Evolutionary conservation across 164 flowering plant genomes (phyloP), one percentile per base, ranked within the genome.

Genomic region (Liriodendron chinense): DNA sequence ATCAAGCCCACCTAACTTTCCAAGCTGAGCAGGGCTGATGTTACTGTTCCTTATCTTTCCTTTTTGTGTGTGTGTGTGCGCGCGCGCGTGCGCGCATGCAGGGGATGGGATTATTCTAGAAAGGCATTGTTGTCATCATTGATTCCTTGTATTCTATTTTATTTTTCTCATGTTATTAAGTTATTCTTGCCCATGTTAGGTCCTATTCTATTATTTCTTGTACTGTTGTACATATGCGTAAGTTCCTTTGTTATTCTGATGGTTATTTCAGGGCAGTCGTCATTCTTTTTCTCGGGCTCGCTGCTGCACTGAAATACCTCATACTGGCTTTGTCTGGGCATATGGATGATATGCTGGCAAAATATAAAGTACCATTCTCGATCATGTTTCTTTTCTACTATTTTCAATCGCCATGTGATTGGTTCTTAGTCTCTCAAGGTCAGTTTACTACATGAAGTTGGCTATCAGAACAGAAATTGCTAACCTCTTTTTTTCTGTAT

Each of bases 261-360:
- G 18, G 68, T 34, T 76, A 47, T 76, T 65, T 76, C 83, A 94
- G 98, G 88, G 86, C 81, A 86, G 84, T 65, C 83, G 75, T 3
- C 76, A 79, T 74, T 88, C 93, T 10, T 62, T 82, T 13, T 71
- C 84, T 56, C 91, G 85, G 76, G 94, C 92, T 71, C 90, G 94
- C 77, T n/a, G 90, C 94, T 82, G 94, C 98, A 16, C 82, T 94
- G 50, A 94, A 91, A 80, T 92, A 88, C 75, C 78, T 92, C 67
- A 78, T 94, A 75, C 81, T 94, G 84, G 97, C 94, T 59, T 74
- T 94, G 28, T 91, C 96, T 77, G 98, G 98, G 47, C 87, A 89
- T 74, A 84, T 94, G 93, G 98, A 94, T 85, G 94, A 92, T 78
- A 79, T 91, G 61, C 82, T 94, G 72, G 84, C 87, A 53, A 89